Percentiles rank a stretch among this genome's conserved stretches.
phyloP scores from a whole-genome alignment of 495 filamentous ascomycete genomes.

The Penicillium bialowiezense region DNA sequence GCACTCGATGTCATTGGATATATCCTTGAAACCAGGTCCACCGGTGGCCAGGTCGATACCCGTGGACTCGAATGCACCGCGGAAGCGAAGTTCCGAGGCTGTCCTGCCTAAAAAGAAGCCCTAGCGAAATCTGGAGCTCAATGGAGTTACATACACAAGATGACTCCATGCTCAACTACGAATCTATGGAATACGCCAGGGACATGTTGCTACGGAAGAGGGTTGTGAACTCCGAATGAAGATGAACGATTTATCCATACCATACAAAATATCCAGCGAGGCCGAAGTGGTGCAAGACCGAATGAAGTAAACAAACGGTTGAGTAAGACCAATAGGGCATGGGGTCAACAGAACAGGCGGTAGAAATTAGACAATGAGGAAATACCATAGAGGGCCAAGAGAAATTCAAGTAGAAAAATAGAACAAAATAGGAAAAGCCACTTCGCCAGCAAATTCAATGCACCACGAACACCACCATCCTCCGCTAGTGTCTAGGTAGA shows the following conservation, averaged over 20 bases:
- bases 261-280: slow-evolving; percentile 5
- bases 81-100: no score
- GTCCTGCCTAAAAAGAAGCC: no score
- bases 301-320: not conserved
- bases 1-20: no score
- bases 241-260: slow-evolving; percentile 7
- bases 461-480: slow-evolving; percentile 48
- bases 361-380: slow-evolving; percentile 25
- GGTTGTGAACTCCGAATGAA: no score
- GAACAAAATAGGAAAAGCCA: slow-evolving; percentile 21
- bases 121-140: no score
- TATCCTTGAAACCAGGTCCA: no score
- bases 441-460: slow-evolving; percentile 33
- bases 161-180: no score
- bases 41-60: no score
- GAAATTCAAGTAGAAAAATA: slow-evolving; percentile 22
- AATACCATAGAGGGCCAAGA: slow-evolving; percentile 11
- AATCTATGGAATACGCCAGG: no score
- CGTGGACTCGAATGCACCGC: no score
- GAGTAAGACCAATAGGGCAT: slow-evolving; percentile 2
- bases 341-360: slow-evolving; percentile 5
- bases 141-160: no score
- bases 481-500: slow-evolving; percentile 42
- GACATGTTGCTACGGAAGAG: no score
- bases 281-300: not conserved